A percentile compares a stretch with the other conserved stretches of the same genome.
Evolutionary conservation across 1,139 yeast species (phyloP).

Genomic region (Blastobotrys aristatus): DNA sequence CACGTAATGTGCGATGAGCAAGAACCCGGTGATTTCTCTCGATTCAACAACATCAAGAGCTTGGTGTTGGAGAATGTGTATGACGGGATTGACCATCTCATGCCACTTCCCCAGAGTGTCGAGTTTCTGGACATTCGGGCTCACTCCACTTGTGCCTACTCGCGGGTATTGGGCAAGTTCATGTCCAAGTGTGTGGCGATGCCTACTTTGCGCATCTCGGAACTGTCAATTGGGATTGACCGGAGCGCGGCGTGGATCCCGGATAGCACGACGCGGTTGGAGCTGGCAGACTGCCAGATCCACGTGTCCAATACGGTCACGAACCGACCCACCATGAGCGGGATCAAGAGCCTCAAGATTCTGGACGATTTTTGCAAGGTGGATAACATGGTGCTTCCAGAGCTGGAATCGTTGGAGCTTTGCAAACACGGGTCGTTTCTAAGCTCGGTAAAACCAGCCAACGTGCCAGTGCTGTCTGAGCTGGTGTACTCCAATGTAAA

Average conservation of each 20-base stretch:
- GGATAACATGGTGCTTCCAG: constrained; percentile 8
- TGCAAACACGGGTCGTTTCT: constrained; percentile 5
- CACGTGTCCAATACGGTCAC: constrained; percentile 6
- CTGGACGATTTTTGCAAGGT: constrained; percentile 11
- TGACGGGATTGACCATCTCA: constrained; percentile 9
- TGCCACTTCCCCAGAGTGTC: constrained; percentile 6
- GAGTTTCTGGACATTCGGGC: constrained; percentile 7
- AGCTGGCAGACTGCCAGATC: constrained; percentile 10
- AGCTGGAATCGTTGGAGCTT: constrained; percentile 3
- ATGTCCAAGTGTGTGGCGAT: constrained; percentile 5
- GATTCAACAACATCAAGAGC: constrained; percentile 6
- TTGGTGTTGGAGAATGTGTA: constrained; percentile 9
- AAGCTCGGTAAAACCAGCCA: background rate
- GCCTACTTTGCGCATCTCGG: constrained; percentile 7
- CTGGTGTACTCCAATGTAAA: constrained; percentile 4
- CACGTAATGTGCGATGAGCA: constrained; percentile 7
- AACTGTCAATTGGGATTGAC: constrained; percentile 9
- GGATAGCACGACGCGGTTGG: constrained; percentile 4
- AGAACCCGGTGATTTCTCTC: constrained; percentile 7
- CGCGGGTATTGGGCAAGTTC: constrained; percentile 8
- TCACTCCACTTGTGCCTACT: constrained; percentile 10
- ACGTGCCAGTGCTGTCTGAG: constrained; percentile 3
- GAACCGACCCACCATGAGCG: constrained; percentile 3
- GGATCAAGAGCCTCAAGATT: constrained; percentile 6
- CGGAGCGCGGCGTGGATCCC: constrained; percentile 8